A percentile compares a stretch with the other conserved stretches of the same genome.
phyloP scores from a whole-genome alignment of 2,329 filamentous ascomycete genomes.

The Pestalotiopsis sp. region DNA sequence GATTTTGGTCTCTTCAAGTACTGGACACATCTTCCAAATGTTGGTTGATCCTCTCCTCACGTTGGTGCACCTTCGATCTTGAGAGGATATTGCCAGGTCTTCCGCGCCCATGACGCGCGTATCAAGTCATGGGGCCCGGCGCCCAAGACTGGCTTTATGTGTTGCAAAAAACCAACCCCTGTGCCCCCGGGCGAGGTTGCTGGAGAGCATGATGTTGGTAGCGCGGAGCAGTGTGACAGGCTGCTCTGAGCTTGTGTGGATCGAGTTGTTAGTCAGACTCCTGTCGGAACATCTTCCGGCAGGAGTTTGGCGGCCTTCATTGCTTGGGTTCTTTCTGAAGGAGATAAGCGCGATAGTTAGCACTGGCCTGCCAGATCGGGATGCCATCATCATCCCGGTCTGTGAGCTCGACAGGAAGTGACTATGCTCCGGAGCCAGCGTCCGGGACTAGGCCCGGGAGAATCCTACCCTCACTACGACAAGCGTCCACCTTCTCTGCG shows the following conservation, averaged over 20 bases:
- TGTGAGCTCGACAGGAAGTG: constrained; percentile 37
- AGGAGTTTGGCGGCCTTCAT: constrained; percentile 27
- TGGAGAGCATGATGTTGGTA: not conserved
- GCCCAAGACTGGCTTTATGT: not conserved
- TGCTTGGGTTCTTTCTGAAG: constrained; percentile 51
- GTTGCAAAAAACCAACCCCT: not conserved
- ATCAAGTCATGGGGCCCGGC: not conserved
- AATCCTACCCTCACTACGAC: constrained; percentile 32
- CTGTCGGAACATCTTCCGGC: constrained; percentile 2
- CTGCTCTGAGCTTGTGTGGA: constrained; percentile 5
- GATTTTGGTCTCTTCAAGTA: not conserved
- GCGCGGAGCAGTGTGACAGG: not conserved
- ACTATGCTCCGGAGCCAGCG: constrained; percentile 61
- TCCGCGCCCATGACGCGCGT: not conserved
- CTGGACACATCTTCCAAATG: not conserved
- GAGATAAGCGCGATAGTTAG: constrained; percentile 61
- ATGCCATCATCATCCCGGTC: constrained; percentile 17
- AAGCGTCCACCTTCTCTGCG: constrained; percentile 29
- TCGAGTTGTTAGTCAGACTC: constrained; percentile 14
- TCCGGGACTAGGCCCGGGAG: constrained; percentile 59
- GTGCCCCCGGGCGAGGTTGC: not conserved
- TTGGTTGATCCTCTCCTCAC: not conserved
- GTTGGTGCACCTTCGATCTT: not conserved
- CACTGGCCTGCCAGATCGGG: constrained; percentile 36
- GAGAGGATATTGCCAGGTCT: not conserved